Evolutionary conservation across 2,329 filamentous ascomycete species (phyloP).

Genomic region (Talaromyces sp.): DNA sequence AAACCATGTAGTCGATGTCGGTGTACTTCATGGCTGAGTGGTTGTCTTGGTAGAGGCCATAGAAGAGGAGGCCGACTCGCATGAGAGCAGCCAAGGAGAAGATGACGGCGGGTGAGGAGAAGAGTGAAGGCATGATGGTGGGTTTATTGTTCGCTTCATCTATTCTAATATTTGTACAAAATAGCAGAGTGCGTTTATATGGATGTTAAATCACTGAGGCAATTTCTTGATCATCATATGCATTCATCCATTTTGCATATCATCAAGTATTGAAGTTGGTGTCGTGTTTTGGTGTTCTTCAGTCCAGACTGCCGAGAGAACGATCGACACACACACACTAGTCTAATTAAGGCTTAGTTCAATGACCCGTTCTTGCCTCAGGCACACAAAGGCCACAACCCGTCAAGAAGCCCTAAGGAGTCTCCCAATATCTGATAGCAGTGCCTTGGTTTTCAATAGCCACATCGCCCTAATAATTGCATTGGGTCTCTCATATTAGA

Average conservation of each 20-base stretch:
- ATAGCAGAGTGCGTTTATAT: no score
- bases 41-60: slow-evolving; percentile 89
- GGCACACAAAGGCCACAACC: neutral
- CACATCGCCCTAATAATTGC: no score
- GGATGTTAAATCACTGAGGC: neutral
- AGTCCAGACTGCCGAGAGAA: neutral
- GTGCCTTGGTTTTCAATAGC: no score
- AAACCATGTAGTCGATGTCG: slow-evolving; percentile 97
- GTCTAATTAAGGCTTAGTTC: neutral
- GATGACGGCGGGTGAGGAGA: slow-evolving; percentile 29
- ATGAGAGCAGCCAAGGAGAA: slow-evolving; percentile 53
- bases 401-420: neutral
- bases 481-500: no score
- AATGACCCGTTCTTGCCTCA: neutral
- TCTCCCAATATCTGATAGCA: neutral
- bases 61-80: slow-evolving; percentile 71
- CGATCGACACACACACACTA: neutral
- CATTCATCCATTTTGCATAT: neutral
- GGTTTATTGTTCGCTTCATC: neutral
- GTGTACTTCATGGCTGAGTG: slow-evolving; percentile 94
- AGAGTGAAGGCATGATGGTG: slow-evolving; percentile 13
- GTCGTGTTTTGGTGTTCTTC: neutral
- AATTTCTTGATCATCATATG: neutral
- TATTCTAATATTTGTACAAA: neutral
- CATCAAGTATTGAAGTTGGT: neutral